Evolutionary conservation across 176 grass and related monocot species (phyloP).

Genomic region (Poa annua): DNA sequence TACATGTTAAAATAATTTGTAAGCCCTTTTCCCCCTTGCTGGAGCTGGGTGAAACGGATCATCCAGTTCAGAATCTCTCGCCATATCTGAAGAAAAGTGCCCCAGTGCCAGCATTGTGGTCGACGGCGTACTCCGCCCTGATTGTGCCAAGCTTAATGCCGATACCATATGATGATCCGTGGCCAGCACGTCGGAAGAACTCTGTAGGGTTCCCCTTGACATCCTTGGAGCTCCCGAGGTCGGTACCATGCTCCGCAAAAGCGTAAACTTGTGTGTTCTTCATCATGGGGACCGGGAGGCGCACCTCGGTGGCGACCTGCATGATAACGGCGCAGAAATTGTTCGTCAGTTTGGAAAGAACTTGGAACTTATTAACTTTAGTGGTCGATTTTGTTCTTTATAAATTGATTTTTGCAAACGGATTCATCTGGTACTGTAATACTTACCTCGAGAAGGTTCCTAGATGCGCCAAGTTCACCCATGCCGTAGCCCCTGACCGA

Average conservation of each 20-base stretch:
- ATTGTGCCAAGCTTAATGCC: slow-evolving; percentile 87
- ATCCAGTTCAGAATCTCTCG: slow-evolving; percentile 71
- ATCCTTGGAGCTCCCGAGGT: slow-evolving; percentile 94
- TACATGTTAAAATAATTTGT: background rate
- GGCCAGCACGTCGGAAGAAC: slow-evolving; percentile 79
- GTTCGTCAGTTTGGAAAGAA: background rate
- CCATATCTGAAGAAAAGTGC: slow-evolving; percentile 90
- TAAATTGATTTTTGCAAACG: background rate
- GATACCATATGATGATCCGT: slow-evolving; percentile 86
- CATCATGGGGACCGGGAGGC: slow-evolving; percentile 56
- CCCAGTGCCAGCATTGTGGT: slow-evolving; percentile 86
- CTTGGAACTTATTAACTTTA: background rate
- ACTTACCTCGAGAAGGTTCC: slow-evolving; percentile 95
- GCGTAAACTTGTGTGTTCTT: slow-evolving; percentile 76
- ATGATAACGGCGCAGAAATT: background rate
- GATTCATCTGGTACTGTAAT: background rate
- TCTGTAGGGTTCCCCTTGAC: slow-evolving; percentile 95
- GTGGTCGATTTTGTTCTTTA: background rate
- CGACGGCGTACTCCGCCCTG: slow-evolving; percentile 82
- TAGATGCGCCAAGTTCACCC: slow-evolving; percentile 84
- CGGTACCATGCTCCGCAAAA: slow-evolving; percentile 90
- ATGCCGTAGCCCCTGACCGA: slow-evolving; percentile 89
- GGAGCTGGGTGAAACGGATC: background rate
- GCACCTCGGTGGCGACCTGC: slow-evolving; percentile 80
- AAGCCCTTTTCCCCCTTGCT: background rate